Conservation (phyloP, 1,284 basidiomycete genomes). For the Veloporphyrellus conicus region DNA sequence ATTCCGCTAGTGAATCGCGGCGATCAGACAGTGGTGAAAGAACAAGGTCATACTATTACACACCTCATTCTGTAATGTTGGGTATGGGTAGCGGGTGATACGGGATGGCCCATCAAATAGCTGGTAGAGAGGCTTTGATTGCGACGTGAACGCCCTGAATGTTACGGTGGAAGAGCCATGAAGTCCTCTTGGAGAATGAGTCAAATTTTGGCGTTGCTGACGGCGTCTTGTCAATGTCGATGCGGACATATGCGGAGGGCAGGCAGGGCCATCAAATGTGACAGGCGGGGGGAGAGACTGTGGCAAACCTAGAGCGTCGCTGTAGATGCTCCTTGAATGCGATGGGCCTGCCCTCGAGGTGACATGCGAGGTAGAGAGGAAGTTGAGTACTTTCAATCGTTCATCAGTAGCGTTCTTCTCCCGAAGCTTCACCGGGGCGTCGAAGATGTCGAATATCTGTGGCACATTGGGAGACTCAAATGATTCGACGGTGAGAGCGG, state of each 20-base stretch:
- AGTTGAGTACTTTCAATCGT: not conserved
- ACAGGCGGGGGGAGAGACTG: constrained; percentile 39
- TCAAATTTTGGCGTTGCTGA: constrained; percentile 11
- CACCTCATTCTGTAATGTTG: constrained; percentile 14
- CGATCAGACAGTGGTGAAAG: not conserved
- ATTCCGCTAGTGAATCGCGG: constrained; percentile 1
- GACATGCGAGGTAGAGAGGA: not conserved
- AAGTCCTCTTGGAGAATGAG: not conserved
- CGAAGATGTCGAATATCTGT: constrained; percentile 40
- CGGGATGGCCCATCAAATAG: constrained; percentile 45
- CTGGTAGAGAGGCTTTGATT: constrained; percentile 28
- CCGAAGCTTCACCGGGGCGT: constrained; percentile 37
- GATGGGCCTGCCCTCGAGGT: not conserved
- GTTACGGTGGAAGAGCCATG: constrained; percentile 9
- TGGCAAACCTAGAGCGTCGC: constrained; percentile 11
- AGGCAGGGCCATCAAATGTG: constrained; percentile 45
- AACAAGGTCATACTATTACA: constrained; percentile 1
- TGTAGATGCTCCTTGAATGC: constrained; percentile 3
- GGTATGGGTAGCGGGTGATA: constrained; percentile 24
- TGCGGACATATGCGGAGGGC: constrained; percentile 32
- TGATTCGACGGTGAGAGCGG: constrained; percentile 3
- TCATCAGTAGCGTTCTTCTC: constrained; percentile 16
- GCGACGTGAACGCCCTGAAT: constrained; percentile 6
- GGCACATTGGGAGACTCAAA: constrained; percentile 6
- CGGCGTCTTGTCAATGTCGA: constrained; percentile 19